Percentiles rank a stretch among this genome's conserved stretches.
Conservation (phyloP, 2,329 filamentous ascomycete species). For the Phoma sp. region DNA sequence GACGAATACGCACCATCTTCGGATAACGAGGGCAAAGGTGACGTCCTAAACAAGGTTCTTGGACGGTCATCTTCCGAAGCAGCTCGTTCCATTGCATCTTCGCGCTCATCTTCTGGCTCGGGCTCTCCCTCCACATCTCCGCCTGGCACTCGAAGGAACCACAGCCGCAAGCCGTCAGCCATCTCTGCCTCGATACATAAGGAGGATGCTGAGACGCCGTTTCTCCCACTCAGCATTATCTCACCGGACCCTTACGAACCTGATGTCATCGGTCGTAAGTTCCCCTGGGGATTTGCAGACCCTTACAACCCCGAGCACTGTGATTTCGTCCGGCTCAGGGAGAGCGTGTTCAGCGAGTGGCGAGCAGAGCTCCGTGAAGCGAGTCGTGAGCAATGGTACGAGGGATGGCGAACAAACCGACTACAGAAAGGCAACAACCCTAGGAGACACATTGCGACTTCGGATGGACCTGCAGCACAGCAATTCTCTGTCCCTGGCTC, state of each 20-base stretch:
- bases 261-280: conserved; percentile 79
- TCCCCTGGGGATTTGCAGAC: conserved; percentile 97
- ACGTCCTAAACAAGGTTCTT: conserved; percentile 48
- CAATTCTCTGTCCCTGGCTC: conserved; percentile 33
- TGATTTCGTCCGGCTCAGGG: conserved; percentile 89
- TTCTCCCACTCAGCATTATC: conserved; percentile 89
- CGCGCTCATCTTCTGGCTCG: conserved; percentile 40
- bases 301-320: conserved; percentile 91
- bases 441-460: conserved; percentile 36
- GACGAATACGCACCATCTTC: conserved; percentile 52
- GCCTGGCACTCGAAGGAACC: conserved; percentile 41
- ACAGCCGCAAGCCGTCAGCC: conserved; percentile 51
- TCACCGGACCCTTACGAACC: conserved; percentile 92
- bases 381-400: conserved; percentile 92
- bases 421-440: conserved; percentile 44
- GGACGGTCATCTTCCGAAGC: conserved; percentile 49
- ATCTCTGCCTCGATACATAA: conserved; percentile 49
- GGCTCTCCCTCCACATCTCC: conserved; percentile 45
- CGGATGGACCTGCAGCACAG: conserved; percentile 38
- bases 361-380: conserved; percentile 87
- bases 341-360: conserved; percentile 94
- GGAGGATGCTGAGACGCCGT: conserved; percentile 61
- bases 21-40: conserved; percentile 43
- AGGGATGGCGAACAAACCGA: conserved; percentile 81
- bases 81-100: conserved; percentile 42